These are phyloP conservation scores for Leptographium wingfieldii DNA, from an alignment of 2,329 filamentous ascomycete genomes.

Conservation along the genomic window DNA sequence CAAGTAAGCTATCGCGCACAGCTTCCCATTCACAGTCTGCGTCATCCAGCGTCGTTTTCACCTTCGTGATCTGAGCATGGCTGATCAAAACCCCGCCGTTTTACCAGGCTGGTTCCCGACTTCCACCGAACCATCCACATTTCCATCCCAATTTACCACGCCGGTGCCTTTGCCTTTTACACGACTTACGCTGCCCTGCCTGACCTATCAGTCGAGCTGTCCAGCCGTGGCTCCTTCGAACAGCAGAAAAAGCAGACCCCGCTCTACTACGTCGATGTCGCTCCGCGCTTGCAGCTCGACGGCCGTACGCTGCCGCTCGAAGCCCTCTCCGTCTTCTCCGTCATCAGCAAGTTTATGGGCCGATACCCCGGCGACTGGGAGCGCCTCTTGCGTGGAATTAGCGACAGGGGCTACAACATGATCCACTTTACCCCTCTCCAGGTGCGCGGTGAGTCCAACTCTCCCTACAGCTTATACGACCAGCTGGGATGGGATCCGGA, in stretches of 20 bases:
- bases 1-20: conserved; percentile 48
- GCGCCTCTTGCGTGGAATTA: conserved; percentile 75
- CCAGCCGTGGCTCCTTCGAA: conserved; percentile 31
- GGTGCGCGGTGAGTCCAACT: conserved; percentile 79
- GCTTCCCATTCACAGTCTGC: not conserved
- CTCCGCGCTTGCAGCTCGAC: conserved; percentile 64
- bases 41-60: not conserved
- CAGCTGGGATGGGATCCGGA: conserved; percentile 75
- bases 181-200: conserved; percentile 84
- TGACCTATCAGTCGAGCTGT: conserved; percentile 49
- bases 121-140: conserved; percentile 90
- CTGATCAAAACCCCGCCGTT: not conserved
- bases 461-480: conserved; percentile 92
- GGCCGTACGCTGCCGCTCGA: conserved; percentile 66
- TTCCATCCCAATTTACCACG: conserved; percentile 68
- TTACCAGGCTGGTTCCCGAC: conserved; percentile 63
- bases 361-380: conserved; percentile 85
- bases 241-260: conserved; percentile 54
- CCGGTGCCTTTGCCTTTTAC: conserved; percentile 90
- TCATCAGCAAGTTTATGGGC: conserved; percentile 97
- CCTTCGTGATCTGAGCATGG: not conserved
- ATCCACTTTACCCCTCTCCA: conserved; percentile 95
- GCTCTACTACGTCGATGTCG: conserved; percentile 87
- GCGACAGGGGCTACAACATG: conserved; percentile 93
- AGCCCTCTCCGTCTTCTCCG: conserved; percentile 80